These are phyloP conservation scores for Nemania diffusa DNA, from an alignment of 2,329 filamentous ascomycete genomes.

Conservation along the genomic window DNA sequence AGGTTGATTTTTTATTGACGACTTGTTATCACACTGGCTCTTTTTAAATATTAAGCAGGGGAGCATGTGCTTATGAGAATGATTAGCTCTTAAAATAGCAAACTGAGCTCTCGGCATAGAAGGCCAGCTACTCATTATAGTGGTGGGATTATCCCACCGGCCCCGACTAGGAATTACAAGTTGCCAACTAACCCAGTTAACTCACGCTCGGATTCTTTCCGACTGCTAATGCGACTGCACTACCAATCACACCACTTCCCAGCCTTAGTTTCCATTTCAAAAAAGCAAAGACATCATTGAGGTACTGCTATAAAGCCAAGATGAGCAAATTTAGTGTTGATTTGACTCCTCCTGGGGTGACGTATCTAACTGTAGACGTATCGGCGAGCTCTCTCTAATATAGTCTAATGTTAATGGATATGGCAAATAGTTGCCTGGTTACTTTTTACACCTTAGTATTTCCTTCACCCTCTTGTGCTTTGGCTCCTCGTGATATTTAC, in stretches of 20 bases:
- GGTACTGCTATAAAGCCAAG: neutral
- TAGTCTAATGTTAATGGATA: neutral
- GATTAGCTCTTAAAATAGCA: neutral
- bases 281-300: conserved; percentile 1
- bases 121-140: neutral
- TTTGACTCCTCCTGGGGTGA: neutral
- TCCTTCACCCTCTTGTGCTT: neutral
- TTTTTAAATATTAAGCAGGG: too few relatives aligned
- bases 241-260: neutral
- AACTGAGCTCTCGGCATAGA: neutral
- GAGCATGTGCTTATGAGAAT: neutral
- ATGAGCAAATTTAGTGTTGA: neutral
- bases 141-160: neutral
- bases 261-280: conserved; percentile 2
- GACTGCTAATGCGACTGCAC: neutral
- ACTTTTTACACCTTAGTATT: neutral
- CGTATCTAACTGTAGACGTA: neutral
- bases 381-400: neutral
- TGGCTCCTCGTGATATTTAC: neutral
- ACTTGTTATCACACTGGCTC: too few relatives aligned
- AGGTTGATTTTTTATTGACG: too few relatives aligned
- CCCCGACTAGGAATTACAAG: neutral
- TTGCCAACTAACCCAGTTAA: neutral
- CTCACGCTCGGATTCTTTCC: neutral
- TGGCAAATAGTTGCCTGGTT: neutral